Base-by-base conservation (phyloP, 1,284 basidiomycete genomes). In the Malassezia furfur region DNA sequence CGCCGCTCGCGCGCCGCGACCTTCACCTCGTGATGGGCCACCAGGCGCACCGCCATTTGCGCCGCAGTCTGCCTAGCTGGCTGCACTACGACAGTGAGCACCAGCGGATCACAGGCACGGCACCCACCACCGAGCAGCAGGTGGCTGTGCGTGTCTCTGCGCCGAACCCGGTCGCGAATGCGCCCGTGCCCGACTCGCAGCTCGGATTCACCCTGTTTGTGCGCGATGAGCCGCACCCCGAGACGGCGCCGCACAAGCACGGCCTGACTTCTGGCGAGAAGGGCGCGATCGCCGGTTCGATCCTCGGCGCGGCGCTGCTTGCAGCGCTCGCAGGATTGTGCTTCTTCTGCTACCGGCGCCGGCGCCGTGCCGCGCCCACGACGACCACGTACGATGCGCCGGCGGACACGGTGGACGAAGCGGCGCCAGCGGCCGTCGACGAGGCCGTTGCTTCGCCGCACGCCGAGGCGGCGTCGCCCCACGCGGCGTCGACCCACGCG, bases 241-340 rank as follows among this genome's bases (percentile, higher is more conserved):
- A 19, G 8, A 52, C 55, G 5, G 32, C 37, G 41, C 43, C 36
- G 1, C 10, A 37, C 22, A 36, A 22, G 7, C 15, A 40, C 15
- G 55, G 55, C 1, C 28, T 57, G 3, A 28, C 41, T 3, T 8
- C 30, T 5, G 50, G 45, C 11, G 55, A 50, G 12, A 57, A 57
- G 37, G 50, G 50, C 7, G 55, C 55, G 14, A 57, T 57, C 40
- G 55, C 41, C 28, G 55, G 50, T 14, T 41, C 55, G 15, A 57
- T 57, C 15, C 12, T 46, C 2, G 55, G 55, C 35, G 40, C 55
- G 15, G 44, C 55, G 8, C 5, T 52, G 5, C 34, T 52, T 8
- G 55, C 50, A 11, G n/a, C 40, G 15, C 6, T 50, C 8, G 44
- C 31, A 0, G 31, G n/a, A 1, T 21, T 49, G 21, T 36, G 22